Evolutionary conservation across 2,329 filamentous ascomycete species (phyloP), one percentile per base, ranked within the genome.

Genomic region (Fusarium anthophilum): DNA sequence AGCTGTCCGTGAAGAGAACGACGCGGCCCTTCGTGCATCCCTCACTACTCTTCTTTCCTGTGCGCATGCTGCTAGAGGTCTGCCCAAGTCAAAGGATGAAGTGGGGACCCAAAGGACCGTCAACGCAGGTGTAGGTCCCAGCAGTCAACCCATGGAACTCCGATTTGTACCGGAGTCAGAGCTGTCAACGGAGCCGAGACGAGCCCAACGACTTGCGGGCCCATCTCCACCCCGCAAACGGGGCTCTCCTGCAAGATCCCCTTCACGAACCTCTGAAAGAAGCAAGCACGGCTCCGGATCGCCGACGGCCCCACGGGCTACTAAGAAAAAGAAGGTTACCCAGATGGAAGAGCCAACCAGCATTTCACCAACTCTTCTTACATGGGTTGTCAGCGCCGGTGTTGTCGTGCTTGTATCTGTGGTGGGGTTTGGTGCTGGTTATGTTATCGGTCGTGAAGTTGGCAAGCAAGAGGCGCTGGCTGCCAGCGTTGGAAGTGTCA

Each of bases 1-100:
- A 4, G 90, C 90, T 8, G 91, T 94, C 77, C 94, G 94, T 76
- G 92, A 94, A 54, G 95, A 98, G 77, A 95, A 98, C 77, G 96
- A 99, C 78, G 96, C 95, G 37, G 96, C 95, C 5, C 87, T 99
- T 17, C 92, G 96, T 39, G 95, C 96, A 26, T 98, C 94, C 55
- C 87, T 99, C n/a, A 98, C 95, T 2, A 98, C 96, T 0, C 88
- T 99, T 18, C 89, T 99, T 18, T 98, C 96, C n/a, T 97, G 94
- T 78, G 96, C 95, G 1, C 95, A 95, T 7, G 96, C 96, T 1
- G 96, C 96, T 4, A 90, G 96, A 48, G 93, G 93, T 8, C 86
- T 96, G 22, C 91, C 92, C 2, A 98, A 96, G 79, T 84, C 86
- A 22, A 86, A 86, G 55, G 85, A 87, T 56, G 85, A 87, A 62